These are phyloP conservation scores for Pelargonium citronellum DNA, from an alignment of 441 rosid genomes.

Conservation along the genomic window DNA sequence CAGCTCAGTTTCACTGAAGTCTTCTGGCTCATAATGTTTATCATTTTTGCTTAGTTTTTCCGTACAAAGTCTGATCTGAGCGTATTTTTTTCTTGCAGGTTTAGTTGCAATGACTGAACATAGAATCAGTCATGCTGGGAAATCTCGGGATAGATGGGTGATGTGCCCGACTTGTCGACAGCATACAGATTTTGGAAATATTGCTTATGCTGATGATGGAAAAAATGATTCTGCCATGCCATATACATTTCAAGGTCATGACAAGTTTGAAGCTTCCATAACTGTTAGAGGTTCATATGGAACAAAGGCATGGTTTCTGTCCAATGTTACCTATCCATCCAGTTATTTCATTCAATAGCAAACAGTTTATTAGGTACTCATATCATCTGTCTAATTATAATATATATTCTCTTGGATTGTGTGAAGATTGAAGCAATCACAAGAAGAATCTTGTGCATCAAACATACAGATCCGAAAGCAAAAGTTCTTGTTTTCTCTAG, in stretches of 20 bases:
- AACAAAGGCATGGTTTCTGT: conserved; percentile 58
- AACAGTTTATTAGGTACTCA: background rate
- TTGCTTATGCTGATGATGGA: conserved; percentile 80
- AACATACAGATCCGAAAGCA: conserved; percentile 60
- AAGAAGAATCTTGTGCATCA: conserved; percentile 86
- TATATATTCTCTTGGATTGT: conserved; percentile 18
- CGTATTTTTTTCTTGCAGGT: conserved; percentile 41
- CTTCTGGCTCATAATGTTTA: background rate
- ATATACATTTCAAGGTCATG: conserved; percentile 40
- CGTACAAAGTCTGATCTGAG: conserved; percentile 3
- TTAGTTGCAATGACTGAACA: conserved; percentile 76
- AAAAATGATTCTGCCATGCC: conserved; percentile 28
- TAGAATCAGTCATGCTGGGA: conserved; percentile 33
- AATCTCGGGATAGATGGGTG: conserved; percentile 56
- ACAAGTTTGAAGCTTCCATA: conserved; percentile 46
- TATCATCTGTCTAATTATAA: conserved; percentile 8
- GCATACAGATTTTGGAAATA: conserved; percentile 71
- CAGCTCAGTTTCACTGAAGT: background rate
- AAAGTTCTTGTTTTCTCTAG: conserved; percentile 95
- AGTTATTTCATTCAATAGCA: background rate
- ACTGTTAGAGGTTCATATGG: conserved; percentile 90
- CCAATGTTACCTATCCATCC: background rate
- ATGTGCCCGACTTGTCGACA: conserved; percentile 96
- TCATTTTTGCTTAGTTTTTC: background rate
- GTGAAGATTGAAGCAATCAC: conserved; percentile 82